A percentile compares a stretch with the other conserved stretches of the same genome.
Evolutionary conservation across 306 rosid species (phyloP).

Genomic region (Ziziphus jujuba): DNA sequence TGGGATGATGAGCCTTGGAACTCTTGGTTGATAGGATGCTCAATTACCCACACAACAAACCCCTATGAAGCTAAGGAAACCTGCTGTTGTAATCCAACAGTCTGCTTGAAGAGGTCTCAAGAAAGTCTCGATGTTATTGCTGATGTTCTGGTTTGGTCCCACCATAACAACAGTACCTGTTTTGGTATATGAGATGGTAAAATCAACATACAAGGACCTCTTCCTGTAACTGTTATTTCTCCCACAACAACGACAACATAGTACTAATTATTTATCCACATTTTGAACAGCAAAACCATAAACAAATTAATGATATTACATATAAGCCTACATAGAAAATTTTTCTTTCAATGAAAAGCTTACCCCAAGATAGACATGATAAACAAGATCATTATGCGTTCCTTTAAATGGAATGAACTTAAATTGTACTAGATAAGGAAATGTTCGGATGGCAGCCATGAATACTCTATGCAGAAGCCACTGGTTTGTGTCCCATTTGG

Average conservation of each 20-base stretch:
- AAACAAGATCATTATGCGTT: conserved; percentile 2
- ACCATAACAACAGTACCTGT: conserved; percentile 8
- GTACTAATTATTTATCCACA: neutral
- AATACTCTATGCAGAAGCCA: conserved; percentile 28
- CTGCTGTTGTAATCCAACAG: conserved; percentile 15
- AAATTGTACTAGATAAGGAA: neutral
- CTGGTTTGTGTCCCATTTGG: neutral
- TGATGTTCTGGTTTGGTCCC: neutral
- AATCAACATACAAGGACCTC: conserved; percentile 2
- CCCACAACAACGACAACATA: conserved; percentile 13
- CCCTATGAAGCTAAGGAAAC: conserved; percentile 9
- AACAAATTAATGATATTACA: too few relatives aligned
- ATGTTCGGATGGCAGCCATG: conserved; percentile 1
- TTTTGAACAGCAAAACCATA: too few relatives aligned
- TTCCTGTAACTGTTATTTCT: neutral
- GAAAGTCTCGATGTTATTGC: conserved; percentile 15
- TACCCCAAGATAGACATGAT: conserved; percentile 12
- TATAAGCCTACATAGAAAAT: too few relatives aligned
- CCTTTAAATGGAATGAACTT: conserved; percentile 10
- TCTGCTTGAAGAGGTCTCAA: conserved; percentile 7
- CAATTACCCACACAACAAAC: conserved; percentile 14
- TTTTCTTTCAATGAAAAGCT: neutral
- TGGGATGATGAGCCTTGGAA: too few relatives aligned
- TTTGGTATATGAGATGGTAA: conserved; percentile 11
- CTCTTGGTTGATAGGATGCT: conserved; percentile 3